These are phyloP conservation scores for Myochromella boudieri DNA, from an alignment of 768 basidiomycete genomes.

Conservation along the genomic window DNA sequence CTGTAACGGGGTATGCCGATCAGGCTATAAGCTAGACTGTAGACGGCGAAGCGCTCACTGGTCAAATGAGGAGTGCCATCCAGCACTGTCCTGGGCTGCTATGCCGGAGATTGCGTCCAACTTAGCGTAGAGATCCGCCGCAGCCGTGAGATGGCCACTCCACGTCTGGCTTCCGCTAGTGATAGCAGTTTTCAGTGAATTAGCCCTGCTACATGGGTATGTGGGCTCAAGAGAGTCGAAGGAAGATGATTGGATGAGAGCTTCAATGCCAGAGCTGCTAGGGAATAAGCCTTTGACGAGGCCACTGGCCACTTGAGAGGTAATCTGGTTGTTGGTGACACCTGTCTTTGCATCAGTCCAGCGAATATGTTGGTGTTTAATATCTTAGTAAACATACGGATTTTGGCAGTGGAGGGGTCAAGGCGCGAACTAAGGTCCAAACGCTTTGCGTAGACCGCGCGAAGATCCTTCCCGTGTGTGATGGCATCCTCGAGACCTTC, in stretches of 20 bases:
- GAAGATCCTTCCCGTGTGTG: constrained; percentile 47
- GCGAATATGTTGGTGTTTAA: not conserved
- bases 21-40: not conserved
- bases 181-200: constrained; percentile 30
- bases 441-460: constrained; percentile 40
- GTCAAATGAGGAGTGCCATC: constrained; percentile 53
- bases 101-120: constrained; percentile 46
- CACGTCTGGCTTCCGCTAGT: constrained; percentile 41
- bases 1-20: constrained; percentile 24
- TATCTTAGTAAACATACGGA: constrained; percentile 30
- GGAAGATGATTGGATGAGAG: constrained; percentile 36
- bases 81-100: constrained; percentile 33
- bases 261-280: constrained; percentile 27
- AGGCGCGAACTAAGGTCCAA: constrained; percentile 34
- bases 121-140: constrained; percentile 37
- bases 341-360: constrained; percentile 25
- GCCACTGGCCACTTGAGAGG: constrained; percentile 51
- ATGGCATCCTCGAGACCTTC: constrained; percentile 44
- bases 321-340: constrained; percentile 53
- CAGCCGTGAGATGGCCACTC: constrained; percentile 39
- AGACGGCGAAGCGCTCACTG: constrained; percentile 35
- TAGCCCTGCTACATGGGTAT: constrained; percentile 40
- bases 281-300: constrained; percentile 48
- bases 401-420: constrained; percentile 30
- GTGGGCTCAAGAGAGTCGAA: constrained; percentile 51